Evolutionary conservation across 163 green algal genomes (phyloP).

Genomic region (Trebouxiophyceae sp.): DNA sequence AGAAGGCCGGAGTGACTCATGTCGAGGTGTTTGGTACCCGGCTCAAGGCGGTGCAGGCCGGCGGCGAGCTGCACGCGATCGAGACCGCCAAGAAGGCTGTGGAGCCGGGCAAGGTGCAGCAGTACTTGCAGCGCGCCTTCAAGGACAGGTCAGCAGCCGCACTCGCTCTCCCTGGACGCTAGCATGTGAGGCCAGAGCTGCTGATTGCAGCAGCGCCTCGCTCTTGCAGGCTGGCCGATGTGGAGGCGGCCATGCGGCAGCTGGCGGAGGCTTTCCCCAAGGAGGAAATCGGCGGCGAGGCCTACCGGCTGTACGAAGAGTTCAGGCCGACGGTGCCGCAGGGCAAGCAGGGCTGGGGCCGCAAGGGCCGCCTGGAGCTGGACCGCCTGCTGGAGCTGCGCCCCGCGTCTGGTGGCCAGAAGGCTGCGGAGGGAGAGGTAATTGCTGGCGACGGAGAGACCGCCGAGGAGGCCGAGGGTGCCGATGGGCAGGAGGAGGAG

Average conservation of each 20-base stretch:
- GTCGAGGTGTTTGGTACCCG: slow-evolving; percentile 13
- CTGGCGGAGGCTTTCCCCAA: not conserved
- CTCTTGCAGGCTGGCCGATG: not conserved
- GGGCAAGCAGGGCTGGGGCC: slow-evolving; percentile 2
- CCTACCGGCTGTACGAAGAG: not conserved
- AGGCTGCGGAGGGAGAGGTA: too few relatives aligned
- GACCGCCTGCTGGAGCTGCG: not conserved
- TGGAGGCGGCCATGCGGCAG: not conserved
- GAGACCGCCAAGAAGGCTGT: not conserved
- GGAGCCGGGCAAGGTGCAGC: not conserved
- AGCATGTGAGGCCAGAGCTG: too few relatives aligned
- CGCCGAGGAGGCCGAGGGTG: too few relatives aligned
- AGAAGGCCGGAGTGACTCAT: not conserved
- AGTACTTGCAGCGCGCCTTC: slow-evolving; percentile 3
- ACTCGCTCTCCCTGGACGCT: too few relatives aligned
- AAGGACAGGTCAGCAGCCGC: too few relatives aligned
- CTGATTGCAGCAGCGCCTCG: too few relatives aligned
- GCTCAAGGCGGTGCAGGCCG: slow-evolving; percentile 5
- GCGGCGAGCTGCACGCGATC: slow-evolving; percentile 1
- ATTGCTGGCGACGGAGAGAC: too few relatives aligned
- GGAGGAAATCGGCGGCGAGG: not conserved
- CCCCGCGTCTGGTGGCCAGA: too few relatives aligned
- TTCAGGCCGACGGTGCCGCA: slow-evolving; percentile 2
- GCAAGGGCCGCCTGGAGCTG: slow-evolving; percentile 3
- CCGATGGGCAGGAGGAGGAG: too few relatives aligned